Evolutionary conservation across 2,329 filamentous ascomycete species (phyloP).

Genomic region (Botrytis elliptica): DNA sequence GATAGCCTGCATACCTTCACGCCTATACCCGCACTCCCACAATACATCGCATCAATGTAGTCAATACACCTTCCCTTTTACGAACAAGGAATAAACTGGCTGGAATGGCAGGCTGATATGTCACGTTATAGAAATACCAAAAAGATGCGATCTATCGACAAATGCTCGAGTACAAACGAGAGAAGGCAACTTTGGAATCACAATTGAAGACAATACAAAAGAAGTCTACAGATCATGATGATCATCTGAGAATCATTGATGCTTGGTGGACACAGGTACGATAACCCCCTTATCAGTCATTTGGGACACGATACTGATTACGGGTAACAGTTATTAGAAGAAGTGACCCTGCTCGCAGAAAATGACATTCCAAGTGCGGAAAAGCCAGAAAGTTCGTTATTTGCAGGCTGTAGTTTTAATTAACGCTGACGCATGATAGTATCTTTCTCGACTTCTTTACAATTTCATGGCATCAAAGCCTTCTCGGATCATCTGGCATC

Average conservation of each 20-base stretch:
- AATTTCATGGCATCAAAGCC: conserved; percentile 63
- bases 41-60: conserved; percentile 22
- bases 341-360: conserved; percentile 59
- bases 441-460: conserved; percentile 56
- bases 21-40: conserved; percentile 30
- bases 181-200: conserved; percentile 76
- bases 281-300: conserved; percentile 24
- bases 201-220: conserved; percentile 80
- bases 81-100: conserved; percentile 40
- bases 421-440: conserved; percentile 43
- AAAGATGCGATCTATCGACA: conserved; percentile 97
- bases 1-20: conserved; percentile 41
- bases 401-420: neutral
- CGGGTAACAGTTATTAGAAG: conserved; percentile 56
- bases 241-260: conserved; percentile 87
- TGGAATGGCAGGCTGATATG: conserved; percentile 41
- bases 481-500: conserved; percentile 80
- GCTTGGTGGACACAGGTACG: conserved; percentile 90
- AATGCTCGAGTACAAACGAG: conserved; percentile 97
- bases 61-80: conserved; percentile 23
- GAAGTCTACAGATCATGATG: conserved; percentile 78
- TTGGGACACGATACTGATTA: conserved; percentile 24
- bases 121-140: conserved; percentile 67
- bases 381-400: conserved; percentile 27
- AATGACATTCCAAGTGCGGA: conserved; percentile 47